Evolutionary conservation across 2,329 filamentous ascomycete genomes (phyloP).

Genomic region (Neospermospora avenae): DNA sequence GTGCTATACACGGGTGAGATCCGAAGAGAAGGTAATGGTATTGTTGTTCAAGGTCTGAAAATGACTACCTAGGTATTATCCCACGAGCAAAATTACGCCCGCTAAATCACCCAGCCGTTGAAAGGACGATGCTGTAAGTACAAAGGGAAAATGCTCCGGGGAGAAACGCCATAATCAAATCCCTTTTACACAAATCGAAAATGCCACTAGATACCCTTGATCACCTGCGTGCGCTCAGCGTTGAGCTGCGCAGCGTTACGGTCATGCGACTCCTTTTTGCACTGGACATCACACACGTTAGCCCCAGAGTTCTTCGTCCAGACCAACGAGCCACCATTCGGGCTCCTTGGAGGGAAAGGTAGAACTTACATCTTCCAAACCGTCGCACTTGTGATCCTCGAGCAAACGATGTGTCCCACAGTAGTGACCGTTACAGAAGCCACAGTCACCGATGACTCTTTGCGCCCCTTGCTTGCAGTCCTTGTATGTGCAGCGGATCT

Average conservation of each 20-base stretch:
- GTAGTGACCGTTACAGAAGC: slow-evolving; percentile 90
- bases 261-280: slow-evolving; percentile 95
- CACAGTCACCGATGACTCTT: slow-evolving; percentile 93
- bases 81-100: slow-evolving; percentile 15
- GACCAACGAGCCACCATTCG: slow-evolving; percentile 43
- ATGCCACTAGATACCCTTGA: slow-evolving; percentile 72
- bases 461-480: slow-evolving; percentile 85
- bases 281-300: slow-evolving; percentile 48
- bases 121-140: slow-evolving; percentile 16
- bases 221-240: slow-evolving; percentile 87
- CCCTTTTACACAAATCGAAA: slow-evolving; percentile 6
- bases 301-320: slow-evolving; percentile 38
- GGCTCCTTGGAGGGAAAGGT: slow-evolving; percentile 9
- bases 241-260: slow-evolving; percentile 91
- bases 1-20: background rate
- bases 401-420: slow-evolving; percentile 92
- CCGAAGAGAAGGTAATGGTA: background rate
- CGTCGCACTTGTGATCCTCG: slow-evolving; percentile 90
- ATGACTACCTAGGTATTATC: slow-evolving; percentile 1
- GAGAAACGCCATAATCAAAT: background rate
- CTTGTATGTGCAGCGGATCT: slow-evolving; percentile 83
- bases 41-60: background rate
- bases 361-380: slow-evolving; percentile 76
- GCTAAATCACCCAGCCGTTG: slow-evolving; percentile 13
- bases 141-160: slow-evolving; percentile 5